Evolutionary conservation across 163 green algal species (phyloP).

Genomic region (Smithsoniella earleae): DNA sequence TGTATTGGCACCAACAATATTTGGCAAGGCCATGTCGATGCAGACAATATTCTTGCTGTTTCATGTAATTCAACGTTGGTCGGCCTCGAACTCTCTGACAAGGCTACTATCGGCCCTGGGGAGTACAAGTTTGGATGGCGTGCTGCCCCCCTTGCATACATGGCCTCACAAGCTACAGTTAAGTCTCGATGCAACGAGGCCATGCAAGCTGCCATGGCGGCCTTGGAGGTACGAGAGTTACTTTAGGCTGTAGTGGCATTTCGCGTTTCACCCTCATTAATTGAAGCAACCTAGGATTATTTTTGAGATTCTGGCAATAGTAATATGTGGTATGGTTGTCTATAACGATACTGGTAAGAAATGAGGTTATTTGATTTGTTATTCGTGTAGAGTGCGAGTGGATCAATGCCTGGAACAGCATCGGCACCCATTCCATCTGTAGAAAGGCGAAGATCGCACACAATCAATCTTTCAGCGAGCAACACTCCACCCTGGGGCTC

Average conservation of each 20-base stretch:
- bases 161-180: constrained; percentile 5
- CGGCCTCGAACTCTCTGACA: no score
- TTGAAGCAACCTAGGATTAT: background rate
- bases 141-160: background rate
- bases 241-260: background rate
- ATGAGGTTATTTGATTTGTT: background rate
- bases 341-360: background rate
- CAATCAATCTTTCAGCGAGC: background rate
- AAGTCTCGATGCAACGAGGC: constrained; percentile 6
- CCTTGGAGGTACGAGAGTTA: background rate
- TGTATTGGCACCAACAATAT: background rate
- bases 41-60: background rate
- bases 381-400: background rate
- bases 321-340: no score
- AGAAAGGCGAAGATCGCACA: background rate
- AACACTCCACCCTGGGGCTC: background rate
- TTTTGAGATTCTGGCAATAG: background rate
- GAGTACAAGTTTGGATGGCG: constrained; percentile 30
- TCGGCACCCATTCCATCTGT: background rate
- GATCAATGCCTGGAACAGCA: background rate
- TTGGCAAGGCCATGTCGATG: constrained; percentile 14
- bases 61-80: constrained; percentile 8
- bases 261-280: background rate
- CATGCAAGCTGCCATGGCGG: constrained; percentile 10
- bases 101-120: constrained; percentile 1